Conservation (phyloP, 2,329 filamentous ascomycete species). For the Exophiala sideris region DNA sequence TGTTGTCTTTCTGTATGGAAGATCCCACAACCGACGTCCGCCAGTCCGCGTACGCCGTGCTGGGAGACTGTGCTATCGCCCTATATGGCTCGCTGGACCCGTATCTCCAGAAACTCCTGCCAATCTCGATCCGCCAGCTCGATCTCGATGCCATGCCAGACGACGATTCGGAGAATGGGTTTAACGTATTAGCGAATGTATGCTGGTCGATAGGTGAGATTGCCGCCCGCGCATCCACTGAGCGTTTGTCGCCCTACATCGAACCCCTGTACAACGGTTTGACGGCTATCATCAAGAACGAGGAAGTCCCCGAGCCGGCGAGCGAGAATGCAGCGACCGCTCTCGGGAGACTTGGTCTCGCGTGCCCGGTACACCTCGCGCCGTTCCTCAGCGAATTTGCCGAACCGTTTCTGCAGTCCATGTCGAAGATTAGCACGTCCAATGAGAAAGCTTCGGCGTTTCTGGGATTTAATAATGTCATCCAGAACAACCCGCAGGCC, state of each 20-base stretch:
- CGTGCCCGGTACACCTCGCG: slow-evolving; percentile 71
- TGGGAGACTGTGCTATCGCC: slow-evolving; percentile 92
- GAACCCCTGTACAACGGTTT: slow-evolving; percentile 73
- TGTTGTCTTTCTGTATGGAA: slow-evolving; percentile 88
- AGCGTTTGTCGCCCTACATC: slow-evolving; percentile 62
- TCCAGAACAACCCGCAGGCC: slow-evolving; percentile 81
- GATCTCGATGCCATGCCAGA: slow-evolving; percentile 74
- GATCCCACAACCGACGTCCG: slow-evolving; percentile 87
- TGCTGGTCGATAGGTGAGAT: slow-evolving; percentile 97
- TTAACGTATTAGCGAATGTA: slow-evolving; percentile 95
- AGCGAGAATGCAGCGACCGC: slow-evolving; percentile 94
- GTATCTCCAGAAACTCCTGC: slow-evolving; percentile 69
- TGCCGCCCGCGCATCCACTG: slow-evolving; percentile 68
- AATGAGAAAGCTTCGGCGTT: slow-evolving; percentile 95
- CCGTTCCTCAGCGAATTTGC: slow-evolving; percentile 78
- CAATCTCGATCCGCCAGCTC: slow-evolving; percentile 77
- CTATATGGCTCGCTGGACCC: slow-evolving; percentile 78
- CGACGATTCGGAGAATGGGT: slow-evolving; percentile 78
- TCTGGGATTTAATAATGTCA: slow-evolving; percentile 80
- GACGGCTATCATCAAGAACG: slow-evolving; percentile 78
- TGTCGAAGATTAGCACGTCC: slow-evolving; percentile 80
- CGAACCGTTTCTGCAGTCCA: slow-evolving; percentile 73
- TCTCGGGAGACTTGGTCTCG: slow-evolving; percentile 78
- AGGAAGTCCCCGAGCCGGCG: slow-evolving; percentile 78
- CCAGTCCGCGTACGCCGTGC: slow-evolving; percentile 90